A percentile compares a stretch with the other conserved stretches of the same genome.
Evolutionary conservation across 805 yeast genomes (phyloP).

Genomic region (Debaryomyces castellii): DNA sequence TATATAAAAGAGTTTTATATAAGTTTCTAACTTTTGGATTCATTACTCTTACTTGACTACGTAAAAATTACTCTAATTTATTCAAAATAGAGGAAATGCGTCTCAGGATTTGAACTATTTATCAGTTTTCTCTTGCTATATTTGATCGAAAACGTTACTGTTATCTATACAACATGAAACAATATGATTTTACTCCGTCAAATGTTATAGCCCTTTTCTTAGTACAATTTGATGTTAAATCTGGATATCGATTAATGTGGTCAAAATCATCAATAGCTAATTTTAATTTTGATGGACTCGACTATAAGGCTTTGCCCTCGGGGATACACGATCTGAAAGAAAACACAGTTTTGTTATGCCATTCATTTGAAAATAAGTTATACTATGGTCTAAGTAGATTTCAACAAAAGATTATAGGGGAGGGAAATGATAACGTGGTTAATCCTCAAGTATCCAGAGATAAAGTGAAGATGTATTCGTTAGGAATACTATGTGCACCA

Average conservation of each 20-base stretch:
- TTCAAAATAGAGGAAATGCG: neutral
- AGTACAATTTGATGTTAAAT: slow-evolving; percentile 32
- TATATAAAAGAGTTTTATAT: slow-evolving; percentile 27
- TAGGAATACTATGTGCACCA: slow-evolving; percentile 38
- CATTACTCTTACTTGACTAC: neutral
- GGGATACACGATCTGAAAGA: slow-evolving; percentile 37
- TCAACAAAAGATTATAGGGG: slow-evolving; percentile 16
- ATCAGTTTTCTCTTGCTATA: too few relatives aligned
- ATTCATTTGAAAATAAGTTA: slow-evolving; percentile 16
- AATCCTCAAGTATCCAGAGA: slow-evolving; percentile 16
- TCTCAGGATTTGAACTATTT: neutral
- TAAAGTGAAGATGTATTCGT: slow-evolving; percentile 37
- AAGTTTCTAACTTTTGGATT: slow-evolving; percentile 14
- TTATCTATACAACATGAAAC: slow-evolving; percentile 1
- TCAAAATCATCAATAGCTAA: slow-evolving; percentile 15
- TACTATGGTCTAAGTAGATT: slow-evolving; percentile 39
- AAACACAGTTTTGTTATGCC: slow-evolving; percentile 32
- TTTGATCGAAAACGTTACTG: too few relatives aligned
- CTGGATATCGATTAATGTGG: slow-evolving; percentile 42
- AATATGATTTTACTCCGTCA: slow-evolving; percentile 17
- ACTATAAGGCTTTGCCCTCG: slow-evolving; percentile 39
- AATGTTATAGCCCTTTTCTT: slow-evolving; percentile 32
- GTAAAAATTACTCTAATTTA: neutral
- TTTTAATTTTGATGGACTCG: slow-evolving; percentile 31
- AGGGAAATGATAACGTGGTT: neutral